Conservation (phyloP, 441 rosid species). For the Populus hybrid region DNA sequence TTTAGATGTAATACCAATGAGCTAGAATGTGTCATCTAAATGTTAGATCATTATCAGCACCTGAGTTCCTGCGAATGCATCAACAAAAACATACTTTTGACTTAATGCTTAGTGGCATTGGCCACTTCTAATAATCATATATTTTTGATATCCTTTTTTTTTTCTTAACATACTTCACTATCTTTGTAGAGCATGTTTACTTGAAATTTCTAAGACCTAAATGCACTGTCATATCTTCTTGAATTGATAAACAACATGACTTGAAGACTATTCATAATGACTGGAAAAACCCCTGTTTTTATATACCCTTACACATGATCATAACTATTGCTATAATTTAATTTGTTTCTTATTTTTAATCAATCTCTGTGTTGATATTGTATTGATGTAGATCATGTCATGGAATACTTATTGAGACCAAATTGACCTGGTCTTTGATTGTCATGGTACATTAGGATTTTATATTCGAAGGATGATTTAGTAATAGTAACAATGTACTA, state of each 20-base stretch:
- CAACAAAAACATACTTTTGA: not conserved
- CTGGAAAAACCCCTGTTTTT: not conserved
- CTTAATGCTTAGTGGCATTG: not conserved
- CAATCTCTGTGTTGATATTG: not conserved
- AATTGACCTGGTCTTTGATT: not conserved
- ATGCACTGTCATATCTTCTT: not conserved
- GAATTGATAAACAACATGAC: not conserved
- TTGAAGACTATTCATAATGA: not conserved
- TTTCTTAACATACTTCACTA: not conserved
- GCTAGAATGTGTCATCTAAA: not conserved
- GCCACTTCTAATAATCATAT: not conserved
- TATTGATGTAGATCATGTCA: not conserved
- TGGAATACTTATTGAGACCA: not conserved
- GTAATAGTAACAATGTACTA: not conserved
- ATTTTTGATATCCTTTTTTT: not conserved
- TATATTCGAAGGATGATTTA: not conserved
- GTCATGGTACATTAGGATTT: not conserved
- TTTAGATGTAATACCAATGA: not conserved
- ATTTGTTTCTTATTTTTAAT: not conserved
- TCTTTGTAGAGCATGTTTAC: not conserved
- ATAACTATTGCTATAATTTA: not conserved
- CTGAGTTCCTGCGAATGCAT: not conserved
- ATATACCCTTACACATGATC: not conserved
- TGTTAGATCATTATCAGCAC: not conserved
- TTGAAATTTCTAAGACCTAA: not conserved